Percentiles rank a stretch among this genome's conserved stretches.
Evolutionary conservation across 2,329 filamentous ascomycete species (phyloP).

Genomic region (Microdochium nivale): DNA sequence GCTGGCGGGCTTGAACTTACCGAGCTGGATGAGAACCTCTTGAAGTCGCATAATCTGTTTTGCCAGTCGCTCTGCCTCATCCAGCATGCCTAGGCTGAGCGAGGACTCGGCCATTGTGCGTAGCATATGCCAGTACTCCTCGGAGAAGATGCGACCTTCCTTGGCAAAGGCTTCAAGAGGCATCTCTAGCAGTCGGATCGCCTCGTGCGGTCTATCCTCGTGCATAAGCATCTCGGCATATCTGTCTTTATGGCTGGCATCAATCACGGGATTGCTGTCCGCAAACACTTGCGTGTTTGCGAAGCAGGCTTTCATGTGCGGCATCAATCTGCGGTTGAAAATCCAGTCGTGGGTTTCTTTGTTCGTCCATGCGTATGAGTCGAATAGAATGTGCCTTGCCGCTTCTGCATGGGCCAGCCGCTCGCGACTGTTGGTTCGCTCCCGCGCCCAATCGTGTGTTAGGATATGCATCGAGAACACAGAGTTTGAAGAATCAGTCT

Average conservation of each 20-base stretch:
- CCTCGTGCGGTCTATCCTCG: neutral
- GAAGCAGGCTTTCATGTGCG: neutral
- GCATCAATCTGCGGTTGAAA: neutral
- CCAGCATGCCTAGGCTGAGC: neutral
- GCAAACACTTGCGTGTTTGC: neutral
- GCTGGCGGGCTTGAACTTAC: neutral
- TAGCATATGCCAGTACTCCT: neutral
- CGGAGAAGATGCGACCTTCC: neutral
- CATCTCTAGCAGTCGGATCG: neutral
- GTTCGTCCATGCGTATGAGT: constrained; percentile 1
- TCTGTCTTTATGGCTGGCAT: neutral
- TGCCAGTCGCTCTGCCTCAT: neutral
- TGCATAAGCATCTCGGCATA: neutral
- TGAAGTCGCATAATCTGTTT: neutral
- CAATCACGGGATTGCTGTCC: neutral
- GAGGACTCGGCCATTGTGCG: neutral
- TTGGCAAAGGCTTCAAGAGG: neutral
- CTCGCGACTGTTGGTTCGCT: constrained; percentile 1
- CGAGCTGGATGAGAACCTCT: neutral
- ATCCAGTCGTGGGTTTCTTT: neutral
- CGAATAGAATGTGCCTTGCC: constrained; percentile 4
- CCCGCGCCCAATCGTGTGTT: constrained; percentile 4
- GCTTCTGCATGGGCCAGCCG: neutral
- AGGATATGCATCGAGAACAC: constrained; percentile 4
- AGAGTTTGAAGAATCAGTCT: neutral